Base-by-base conservation (phyloP, 192 early-diverging fungal species). In the Backusella mclennaniae region DNA sequence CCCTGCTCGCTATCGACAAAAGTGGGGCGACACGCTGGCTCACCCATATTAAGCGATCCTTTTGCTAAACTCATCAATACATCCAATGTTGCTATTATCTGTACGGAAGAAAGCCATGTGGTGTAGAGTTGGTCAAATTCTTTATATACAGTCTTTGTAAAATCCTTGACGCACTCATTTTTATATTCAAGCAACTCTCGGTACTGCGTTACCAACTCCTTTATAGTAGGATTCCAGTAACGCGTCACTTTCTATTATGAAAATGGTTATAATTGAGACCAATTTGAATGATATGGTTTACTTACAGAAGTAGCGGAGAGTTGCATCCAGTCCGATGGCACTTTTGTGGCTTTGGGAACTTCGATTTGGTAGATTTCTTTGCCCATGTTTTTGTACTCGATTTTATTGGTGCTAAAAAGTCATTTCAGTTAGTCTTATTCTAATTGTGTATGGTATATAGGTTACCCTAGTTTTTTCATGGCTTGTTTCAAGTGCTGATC, bases 291-390 rank as follows among this genome's bases (percentile, higher is more conserved):
- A 26, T 26, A 26, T 26, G 26, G 26, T 26, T 31, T 39, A 77
- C 85, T 77, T 79, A 92, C 92, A 79, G 89, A 87, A 3, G 97
- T 99, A 29, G 90, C 86, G 4, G 94, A 96, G 75, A 94, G 82
- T 35, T 89, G 82, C 38, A 86, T 85, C 92, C 95, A 99, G 73
- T 89, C 84, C 49, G 74, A 73, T 0, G 97, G 96, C 35, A 96
- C 93, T 35, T 92, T 88, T 53, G 92, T 82, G 44, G 82, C 87
- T 35, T 88, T 88, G 0, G 96, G 92, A 8, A 96, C 85, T 77
- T 99, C 96, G n/a, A 99, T 75, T 82, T 96, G 95, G 80, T 95
- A 97, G 19, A 93, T 90, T 78, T 99, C 98, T 82, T 99, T 99
- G 52, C 97, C 96, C 68, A 98, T 85, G 84, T 97, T 90, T 75